phyloP scores from a whole-genome alignment of 345 rosid genomes.

The Citrus australasica region DNA sequence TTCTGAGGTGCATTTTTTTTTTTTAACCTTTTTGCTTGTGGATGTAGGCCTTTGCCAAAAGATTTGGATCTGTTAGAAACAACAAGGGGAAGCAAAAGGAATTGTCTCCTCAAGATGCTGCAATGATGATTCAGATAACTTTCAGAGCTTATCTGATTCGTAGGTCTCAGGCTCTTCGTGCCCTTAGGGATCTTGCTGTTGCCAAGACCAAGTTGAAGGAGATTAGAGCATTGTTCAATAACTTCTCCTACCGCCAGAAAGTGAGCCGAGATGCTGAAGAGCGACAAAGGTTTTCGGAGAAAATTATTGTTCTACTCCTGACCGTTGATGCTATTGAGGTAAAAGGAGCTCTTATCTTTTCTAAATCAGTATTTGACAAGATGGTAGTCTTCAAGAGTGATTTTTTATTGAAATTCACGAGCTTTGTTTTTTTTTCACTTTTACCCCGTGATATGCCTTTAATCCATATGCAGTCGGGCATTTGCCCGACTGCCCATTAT shows the following conservation, averaged over 20 bases:
- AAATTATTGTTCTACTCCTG: slow-evolving; percentile 87
- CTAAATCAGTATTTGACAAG: background rate
- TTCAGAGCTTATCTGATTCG: slow-evolving; percentile 81
- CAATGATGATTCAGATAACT: slow-evolving; percentile 69
- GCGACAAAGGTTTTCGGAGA: slow-evolving; percentile 77
- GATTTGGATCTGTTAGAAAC: slow-evolving; percentile 48
- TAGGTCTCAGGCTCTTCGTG: slow-evolving; percentile 76
- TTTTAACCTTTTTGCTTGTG: background rate
- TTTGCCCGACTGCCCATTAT: background rate
- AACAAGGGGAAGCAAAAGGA: slow-evolving; percentile 79
- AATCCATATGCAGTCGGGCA: background rate
- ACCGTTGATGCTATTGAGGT: slow-evolving; percentile 98
- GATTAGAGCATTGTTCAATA: slow-evolving; percentile 69
- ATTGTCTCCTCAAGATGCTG: slow-evolving; percentile 73
- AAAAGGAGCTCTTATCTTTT: background rate
- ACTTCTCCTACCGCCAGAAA: slow-evolving; percentile 76
- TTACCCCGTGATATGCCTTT: background rate
- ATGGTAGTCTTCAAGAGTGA: background rate
- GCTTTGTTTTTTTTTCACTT: background rate
- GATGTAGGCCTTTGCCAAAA: slow-evolving; percentile 70
- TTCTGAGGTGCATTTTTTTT: background rate
- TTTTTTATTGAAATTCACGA: background rate
- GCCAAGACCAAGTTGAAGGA: slow-evolving; percentile 93
- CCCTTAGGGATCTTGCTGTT: slow-evolving; percentile 85
- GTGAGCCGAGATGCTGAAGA: slow-evolving; percentile 76